Conservation (phyloP, 805 yeast genomes). For the Komagataella pastoris region DNA sequence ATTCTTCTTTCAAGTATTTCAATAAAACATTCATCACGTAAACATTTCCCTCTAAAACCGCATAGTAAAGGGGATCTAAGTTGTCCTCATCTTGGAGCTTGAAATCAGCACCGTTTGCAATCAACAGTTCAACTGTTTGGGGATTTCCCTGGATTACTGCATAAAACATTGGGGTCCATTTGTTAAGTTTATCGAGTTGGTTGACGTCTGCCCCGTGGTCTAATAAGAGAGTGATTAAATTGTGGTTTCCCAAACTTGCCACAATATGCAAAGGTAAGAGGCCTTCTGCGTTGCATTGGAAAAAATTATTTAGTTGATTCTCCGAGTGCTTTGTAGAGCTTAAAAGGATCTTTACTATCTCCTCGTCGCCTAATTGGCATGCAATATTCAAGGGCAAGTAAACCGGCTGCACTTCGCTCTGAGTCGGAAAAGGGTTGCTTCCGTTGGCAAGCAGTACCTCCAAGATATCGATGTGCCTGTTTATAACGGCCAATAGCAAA, state of each 20-base stretch:
- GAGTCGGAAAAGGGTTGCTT: constrained; percentile 31
- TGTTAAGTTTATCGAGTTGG: constrained; percentile 69
- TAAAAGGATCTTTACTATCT: constrained; percentile 53
- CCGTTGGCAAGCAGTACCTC: constrained; percentile 35
- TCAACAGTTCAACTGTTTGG: constrained; percentile 53
- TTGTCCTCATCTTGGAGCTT: constrained; percentile 66
- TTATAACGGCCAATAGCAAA: constrained; percentile 62
- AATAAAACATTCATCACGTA: constrained; percentile 62
- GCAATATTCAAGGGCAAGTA: constrained; percentile 78
- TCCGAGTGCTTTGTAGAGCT: constrained; percentile 17
- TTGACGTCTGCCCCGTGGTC: constrained; percentile 69
- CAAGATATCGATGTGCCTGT: constrained; percentile 44
- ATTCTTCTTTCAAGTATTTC: constrained; percentile 12
- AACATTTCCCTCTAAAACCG: constrained; percentile 90
- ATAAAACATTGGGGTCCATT: constrained; percentile 91
- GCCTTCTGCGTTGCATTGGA: constrained; percentile 76
- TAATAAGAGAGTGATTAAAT: constrained; percentile 54
- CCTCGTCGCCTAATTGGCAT: constrained; percentile 69
- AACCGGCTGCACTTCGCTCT: constrained; percentile 39
- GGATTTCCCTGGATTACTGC: constrained; percentile 79
- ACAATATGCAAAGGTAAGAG: constrained; percentile 78
- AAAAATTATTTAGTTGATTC: constrained; percentile 21
- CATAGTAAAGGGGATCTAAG: constrained; percentile 70
- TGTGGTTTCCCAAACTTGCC: constrained; percentile 69
- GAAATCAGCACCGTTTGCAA: constrained; percentile 62